Base-by-base conservation (phyloP, 2,329 filamentous ascomycete genomes). In the Botrytis pseudocinerea region DNA sequence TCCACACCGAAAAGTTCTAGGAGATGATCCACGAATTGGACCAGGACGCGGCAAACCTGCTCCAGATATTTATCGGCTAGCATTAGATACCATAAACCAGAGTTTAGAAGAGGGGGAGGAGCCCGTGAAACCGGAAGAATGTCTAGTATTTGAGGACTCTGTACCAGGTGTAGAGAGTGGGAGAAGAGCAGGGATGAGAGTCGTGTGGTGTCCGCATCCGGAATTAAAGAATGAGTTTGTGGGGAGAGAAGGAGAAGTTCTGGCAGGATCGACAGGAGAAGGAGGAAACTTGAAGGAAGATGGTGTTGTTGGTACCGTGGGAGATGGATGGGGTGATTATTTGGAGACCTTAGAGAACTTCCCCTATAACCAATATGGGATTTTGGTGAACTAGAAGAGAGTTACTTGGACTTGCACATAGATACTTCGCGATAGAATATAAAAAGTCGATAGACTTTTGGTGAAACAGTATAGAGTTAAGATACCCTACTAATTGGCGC, bases 131-230 rank as follows among this genome's bases (percentile, higher is more conserved):
- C 94, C 94, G 0, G 92, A 93, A 77, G 95, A 98, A 82, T 98
- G 96, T 81, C 86, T 99, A 25, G 96, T 98, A 0, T 98, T 99
- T 79, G 96, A 99, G 83, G 96, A 99, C 82, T 93, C 92, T 63
- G 95, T 98, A 1, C 93, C 94, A 0, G 96, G 96, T 6, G 94
- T 98, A 4, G 96, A 99, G 83, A 90, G 94, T 2, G 96, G 94
- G 7, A 86, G 96, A 70, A 89, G 96, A 76, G 96, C 96, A 0
- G 95, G 95, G 0, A 98, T 98, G 95, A 90, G 95, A 77, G 94
- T 97, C 20, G 86, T 97, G 1, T 99, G 96, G 96, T 92, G 90
- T 78, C 96, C 96, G 38, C 94, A 98, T 83, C 89, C 90, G 1
- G 93, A 89, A 79, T 84, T 99, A 70, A 86, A 92, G 83, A 85